Evolutionary conservation across 176 grass and related monocot species (phyloP), one percentile per base, ranked within the genome.

Genomic region (Lolium multiflorum): DNA sequence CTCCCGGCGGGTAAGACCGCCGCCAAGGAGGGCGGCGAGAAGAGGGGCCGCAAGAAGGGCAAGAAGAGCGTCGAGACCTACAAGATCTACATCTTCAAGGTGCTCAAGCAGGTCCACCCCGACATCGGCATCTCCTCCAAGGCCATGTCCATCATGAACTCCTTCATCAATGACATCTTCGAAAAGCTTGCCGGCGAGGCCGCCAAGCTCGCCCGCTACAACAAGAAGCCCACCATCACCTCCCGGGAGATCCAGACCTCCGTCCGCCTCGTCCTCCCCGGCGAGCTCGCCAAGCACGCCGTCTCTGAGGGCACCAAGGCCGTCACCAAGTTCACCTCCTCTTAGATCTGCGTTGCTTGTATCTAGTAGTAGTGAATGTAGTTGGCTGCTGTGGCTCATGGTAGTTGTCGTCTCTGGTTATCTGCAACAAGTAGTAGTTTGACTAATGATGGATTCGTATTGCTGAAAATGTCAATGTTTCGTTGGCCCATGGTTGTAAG

Each of bases 41-140:
- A 35, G 31, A 35, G 31, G 31, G 31, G 31, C 31, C 31, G 31
- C 31, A 35, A 35, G 31, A 74, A 50, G 71, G 71, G 71, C 6
- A 74, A 74, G 88, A 90, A 90, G 79, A 76, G 79, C 63, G 88
- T 90, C 0, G 95, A 97, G 89, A 95, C 93, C 0, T 95, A 97
- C 66, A 97, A 95, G 91, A 95, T 97, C 76, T 97, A 97, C 87
- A 97, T 95, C 62, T 97, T 97, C 74, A 95, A 97, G 91, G 92
- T 97, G 11, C 89, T 97, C 1, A 97, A 97, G 89, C 92, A 97
- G 89, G 95, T 97, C 38, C 91, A 97, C 76, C 91, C 92, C 0
- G 91, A 97, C 92, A 91, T 97, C 47, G 95, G 85, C 37, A 90
- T 97, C 89, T 95, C 92, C 10, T 93, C 90, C 89, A 97, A 97